These are phyloP conservation scores for Paecilomyces formosus DNA, from an alignment of 2,329 filamentous ascomycete genomes.

Conservation along the genomic window DNA sequence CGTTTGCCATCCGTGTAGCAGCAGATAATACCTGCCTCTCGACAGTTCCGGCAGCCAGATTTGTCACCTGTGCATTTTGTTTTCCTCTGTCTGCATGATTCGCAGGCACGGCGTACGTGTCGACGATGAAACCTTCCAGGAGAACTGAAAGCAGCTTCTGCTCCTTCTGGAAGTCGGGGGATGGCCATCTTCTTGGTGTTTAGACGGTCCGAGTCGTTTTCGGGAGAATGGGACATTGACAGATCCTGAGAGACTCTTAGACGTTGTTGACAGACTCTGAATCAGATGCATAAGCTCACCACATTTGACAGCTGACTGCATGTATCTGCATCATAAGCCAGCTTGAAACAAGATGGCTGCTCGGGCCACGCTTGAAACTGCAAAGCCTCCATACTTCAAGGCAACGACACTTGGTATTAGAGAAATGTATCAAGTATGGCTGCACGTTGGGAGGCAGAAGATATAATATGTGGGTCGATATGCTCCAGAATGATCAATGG, in stretches of 20 bases:
- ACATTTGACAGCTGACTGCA: conserved; percentile 20
- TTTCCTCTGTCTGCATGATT: conserved; percentile 39
- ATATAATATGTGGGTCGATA: not conserved
- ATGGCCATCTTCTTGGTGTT: conserved; percentile 28
- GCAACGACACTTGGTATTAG: not conserved
- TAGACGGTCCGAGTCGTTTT: conserved; percentile 13
- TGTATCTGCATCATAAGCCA: conserved; percentile 23
- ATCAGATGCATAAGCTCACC: conserved; percentile 12
- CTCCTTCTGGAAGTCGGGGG: conserved; percentile 25
- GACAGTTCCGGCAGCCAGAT: conserved; percentile 36
- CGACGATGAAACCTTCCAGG: conserved; percentile 28
- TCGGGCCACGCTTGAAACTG: conserved; percentile 22
- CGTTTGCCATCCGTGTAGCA: conserved; percentile 40
- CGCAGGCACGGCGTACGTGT: conserved; percentile 34
- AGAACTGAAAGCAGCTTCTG: conserved; percentile 24
- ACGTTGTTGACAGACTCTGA: not conserved
- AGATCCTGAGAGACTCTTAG: conserved; percentile 15
- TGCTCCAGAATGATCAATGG: not conserved
- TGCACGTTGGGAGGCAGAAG: not conserved
- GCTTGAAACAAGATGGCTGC: conserved; percentile 22
- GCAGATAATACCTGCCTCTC: conserved; percentile 36
- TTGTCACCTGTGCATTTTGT: conserved; percentile 41
- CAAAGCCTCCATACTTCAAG: conserved; percentile 20
- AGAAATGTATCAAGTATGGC: not conserved
- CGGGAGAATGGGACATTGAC: conserved; percentile 12